Evolutionary conservation across 768 basidiomycete species (phyloP), one percentile per base, ranked within the genome.

Genomic region (Suillus americanus): DNA sequence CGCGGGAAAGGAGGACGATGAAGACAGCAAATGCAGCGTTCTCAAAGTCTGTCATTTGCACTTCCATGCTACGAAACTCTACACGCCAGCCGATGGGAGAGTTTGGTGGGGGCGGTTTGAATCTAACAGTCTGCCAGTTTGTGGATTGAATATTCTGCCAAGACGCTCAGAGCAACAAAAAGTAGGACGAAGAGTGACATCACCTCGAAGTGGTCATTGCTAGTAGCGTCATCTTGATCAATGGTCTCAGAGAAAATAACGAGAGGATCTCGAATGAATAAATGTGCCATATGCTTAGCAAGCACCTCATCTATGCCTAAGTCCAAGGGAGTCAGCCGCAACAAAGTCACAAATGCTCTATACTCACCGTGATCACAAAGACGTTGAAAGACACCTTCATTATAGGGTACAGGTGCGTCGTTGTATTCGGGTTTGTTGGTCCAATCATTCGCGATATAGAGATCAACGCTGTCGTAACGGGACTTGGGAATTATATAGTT

Each of bases 41-140:
- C 80, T 99, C 97, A 71, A 95, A 99, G 79, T 99, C 97, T 10
- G 97, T 99, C 74, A 98, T 86, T 73, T 99, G 97, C 3, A 99
- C 95, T 75, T 99, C 97, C 97, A 99, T 99, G 74, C 92, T 94
- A 64, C 97, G 84, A 79, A 99, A 99, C 75, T 99, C 97, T 5
- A 99, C 97, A 46, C 97, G 85, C 97, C 97, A 99, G 38, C 97
- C 97, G 62, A 99, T 98, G 8, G 87, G 75, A 6, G 97, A 95
- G 62, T 92, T 89, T 5, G 93, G 89, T 33, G 97, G 97, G 14
- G 97, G 97, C 3, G 97, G 97, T 75, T 99, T 99, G 85, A 99
- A 99, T 56, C 97, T 87, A 38, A 99, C 82, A 0, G 97, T 98
- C 79, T 99, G 97, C 97, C 97, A 99, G 72, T 99, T 99, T 5